phyloP scores from a whole-genome alignment of 352 stramenopile species.

The Vaucheria bursata region DNA sequence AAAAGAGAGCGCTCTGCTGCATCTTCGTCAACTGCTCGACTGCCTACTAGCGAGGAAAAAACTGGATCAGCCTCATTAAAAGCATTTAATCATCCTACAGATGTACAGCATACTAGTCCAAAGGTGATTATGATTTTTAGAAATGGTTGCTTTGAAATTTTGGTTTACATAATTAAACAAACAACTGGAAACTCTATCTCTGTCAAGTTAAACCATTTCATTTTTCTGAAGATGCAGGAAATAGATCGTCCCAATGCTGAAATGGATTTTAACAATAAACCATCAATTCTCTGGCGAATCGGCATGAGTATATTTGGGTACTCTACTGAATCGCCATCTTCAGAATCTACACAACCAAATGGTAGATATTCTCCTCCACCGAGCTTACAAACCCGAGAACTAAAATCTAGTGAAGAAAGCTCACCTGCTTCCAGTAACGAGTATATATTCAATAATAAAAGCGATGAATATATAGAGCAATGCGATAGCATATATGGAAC shows the following conservation, averaged over 20 bases:
- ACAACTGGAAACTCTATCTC: not conserved
- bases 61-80: too few species aligned
- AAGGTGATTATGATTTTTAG: not conserved
- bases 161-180: not conserved
- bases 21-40: not conserved
- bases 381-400: not conserved
- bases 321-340: not conserved
- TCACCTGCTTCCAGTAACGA: not conserved
- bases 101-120: not conserved
- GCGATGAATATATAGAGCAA: not conserved
- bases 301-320: too few species aligned
- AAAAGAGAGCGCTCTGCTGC: constrained; percentile 28
- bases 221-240: not conserved
- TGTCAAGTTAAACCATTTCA: not conserved
- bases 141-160: not conserved
- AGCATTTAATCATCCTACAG: too few species aligned
- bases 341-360: not conserved
- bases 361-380: not conserved
- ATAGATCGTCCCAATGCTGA: not conserved
- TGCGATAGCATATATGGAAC: not conserved
- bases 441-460: not conserved
- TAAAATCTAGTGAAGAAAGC: not conserved
- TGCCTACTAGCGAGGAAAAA: too few species aligned
- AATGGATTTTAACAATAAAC: not conserved
- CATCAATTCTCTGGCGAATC: not conserved